phyloP scores from a whole-genome alignment of 164 flowering plant genomes.

The Aristolochia californica region DNA sequence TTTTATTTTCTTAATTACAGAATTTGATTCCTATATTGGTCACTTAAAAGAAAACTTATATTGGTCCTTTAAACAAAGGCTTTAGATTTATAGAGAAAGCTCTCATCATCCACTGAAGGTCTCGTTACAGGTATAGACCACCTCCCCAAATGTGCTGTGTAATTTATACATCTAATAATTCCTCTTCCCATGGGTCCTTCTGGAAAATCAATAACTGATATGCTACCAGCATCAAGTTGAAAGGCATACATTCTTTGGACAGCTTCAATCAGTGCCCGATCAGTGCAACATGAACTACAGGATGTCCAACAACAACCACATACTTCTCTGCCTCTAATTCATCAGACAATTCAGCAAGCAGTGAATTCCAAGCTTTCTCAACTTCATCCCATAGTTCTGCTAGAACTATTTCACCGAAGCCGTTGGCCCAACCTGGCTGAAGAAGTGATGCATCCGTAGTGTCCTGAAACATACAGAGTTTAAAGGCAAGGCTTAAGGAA shows the following conservation, averaged over 20 bases:
- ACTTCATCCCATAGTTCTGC: conserved; percentile 50
- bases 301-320: conserved; percentile 60
- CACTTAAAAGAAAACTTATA: too few species aligned
- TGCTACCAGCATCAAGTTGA: conserved; percentile 84
- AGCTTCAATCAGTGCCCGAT: conserved; percentile 65
- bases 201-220: conserved; percentile 78
- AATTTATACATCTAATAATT: conserved; percentile 66
- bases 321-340: conserved; percentile 36
- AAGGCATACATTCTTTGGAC: conserved; percentile 64
- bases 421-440: conserved; percentile 39
- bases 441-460: conserved; percentile 5
- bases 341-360: conserved; percentile 38
- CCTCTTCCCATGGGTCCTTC: conserved; percentile 69
- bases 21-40: too few species aligned
- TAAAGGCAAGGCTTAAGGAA: not conserved
- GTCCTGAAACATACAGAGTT: conserved; percentile 19
- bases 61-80: too few species aligned
- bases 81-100: conserved; percentile 8
- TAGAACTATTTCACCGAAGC: conserved; percentile 21
- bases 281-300: conserved; percentile 51
- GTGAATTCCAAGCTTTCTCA: conserved; percentile 48
- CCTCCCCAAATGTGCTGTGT: conserved; percentile 95
- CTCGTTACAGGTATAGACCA: conserved; percentile 89
- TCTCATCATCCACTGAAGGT: conserved; percentile 41
- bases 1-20: too few species aligned